Evolutionary conservation across 108 stramenopile species (phyloP).

Genomic region (Pseudonitzschia multiseries): DNA sequence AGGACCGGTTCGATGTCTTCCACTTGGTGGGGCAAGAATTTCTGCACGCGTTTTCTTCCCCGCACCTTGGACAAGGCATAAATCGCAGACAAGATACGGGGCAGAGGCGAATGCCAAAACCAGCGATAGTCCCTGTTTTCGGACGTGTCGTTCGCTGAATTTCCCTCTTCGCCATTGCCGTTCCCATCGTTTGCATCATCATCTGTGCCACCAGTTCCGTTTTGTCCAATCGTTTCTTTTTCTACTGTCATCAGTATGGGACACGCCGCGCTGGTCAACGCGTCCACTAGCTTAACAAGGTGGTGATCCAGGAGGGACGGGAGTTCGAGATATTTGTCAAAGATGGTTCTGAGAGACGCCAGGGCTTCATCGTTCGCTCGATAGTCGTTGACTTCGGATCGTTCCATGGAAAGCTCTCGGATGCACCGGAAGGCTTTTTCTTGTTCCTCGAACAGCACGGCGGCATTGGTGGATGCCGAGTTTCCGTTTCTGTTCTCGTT

Average conservation of each 20-base stretch:
- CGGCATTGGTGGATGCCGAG: constrained; percentile 6
- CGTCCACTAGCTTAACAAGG: constrained; percentile 70
- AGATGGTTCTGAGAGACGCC: constrained; percentile 47
- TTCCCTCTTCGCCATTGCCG: neutral
- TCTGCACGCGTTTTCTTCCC: constrained; percentile 85
- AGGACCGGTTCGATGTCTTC: constrained; percentile 89
- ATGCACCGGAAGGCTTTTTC: constrained; percentile 25
- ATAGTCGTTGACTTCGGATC: neutral
- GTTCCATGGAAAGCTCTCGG: constrained; percentile 9
- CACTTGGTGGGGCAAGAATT: constrained; percentile 90
- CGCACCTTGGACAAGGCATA: constrained; percentile 93
- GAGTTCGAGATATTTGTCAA: constrained; percentile 94
- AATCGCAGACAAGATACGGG: constrained; percentile 60
- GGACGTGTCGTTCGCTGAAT: constrained; percentile 11
- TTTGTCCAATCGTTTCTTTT: neutral
- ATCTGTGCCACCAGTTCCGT: neutral
- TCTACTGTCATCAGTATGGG: constrained; percentile 2
- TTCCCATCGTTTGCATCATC: neutral
- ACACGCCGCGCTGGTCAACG: constrained; percentile 23
- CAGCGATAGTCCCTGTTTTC: constrained; percentile 7
- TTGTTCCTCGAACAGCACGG: constrained; percentile 20
- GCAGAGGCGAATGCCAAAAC: constrained; percentile 24
- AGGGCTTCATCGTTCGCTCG: constrained; percentile 39
- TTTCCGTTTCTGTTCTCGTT: neutral
- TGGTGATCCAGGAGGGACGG: constrained; percentile 85